A percentile compares a stretch with the other conserved stretches of the same genome.
Conservation (phyloP, 2,329 filamentous ascomycete species). For the Aspergillus novoparasiticus region DNA sequence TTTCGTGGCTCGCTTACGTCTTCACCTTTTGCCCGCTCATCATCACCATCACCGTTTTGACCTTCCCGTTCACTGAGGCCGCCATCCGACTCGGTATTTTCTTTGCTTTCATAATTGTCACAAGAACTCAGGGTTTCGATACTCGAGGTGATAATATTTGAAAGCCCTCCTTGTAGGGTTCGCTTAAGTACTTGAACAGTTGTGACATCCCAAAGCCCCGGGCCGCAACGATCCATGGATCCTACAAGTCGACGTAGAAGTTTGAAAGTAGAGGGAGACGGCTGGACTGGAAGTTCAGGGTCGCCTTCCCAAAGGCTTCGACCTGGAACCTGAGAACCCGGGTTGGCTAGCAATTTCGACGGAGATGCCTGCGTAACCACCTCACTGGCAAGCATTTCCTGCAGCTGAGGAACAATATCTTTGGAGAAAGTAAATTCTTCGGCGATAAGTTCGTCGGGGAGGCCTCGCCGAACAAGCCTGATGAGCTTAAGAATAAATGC, state of each 20-base stretch:
- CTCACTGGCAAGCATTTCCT: conserved; percentile 60
- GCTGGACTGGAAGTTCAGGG: conserved; percentile 74
- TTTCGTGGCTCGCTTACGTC: conserved; percentile 12
- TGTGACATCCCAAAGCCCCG: conserved; percentile 77
- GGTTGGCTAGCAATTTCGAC: conserved; percentile 46
- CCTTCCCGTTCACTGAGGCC: not conserved
- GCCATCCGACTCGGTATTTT: conserved; percentile 1
- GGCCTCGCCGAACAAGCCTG: conserved; percentile 69
- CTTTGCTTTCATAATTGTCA: not conserved
- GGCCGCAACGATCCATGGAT: conserved; percentile 70
- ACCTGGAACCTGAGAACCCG: conserved; percentile 57
- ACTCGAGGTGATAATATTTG: conserved; percentile 21
- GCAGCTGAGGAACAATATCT: conserved; percentile 64
- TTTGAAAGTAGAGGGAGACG: conserved; percentile 72
- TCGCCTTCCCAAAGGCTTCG: conserved; percentile 78
- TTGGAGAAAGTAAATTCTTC: conserved; percentile 56
- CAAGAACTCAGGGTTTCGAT: conserved; percentile 26
- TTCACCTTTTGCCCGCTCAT: not conserved
- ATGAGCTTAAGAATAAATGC: conserved; percentile 72
- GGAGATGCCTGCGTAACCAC: conserved; percentile 51
- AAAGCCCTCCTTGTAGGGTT: conserved; percentile 56
- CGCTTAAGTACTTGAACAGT: conserved; percentile 67
- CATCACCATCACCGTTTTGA: conserved; percentile 10
- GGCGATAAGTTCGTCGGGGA: conserved; percentile 57
- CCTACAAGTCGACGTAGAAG: conserved; percentile 67